These are phyloP conservation scores for Aquilaria malaccensis DNA, from an alignment of 345 rosid genomes.

Conservation along the genomic window DNA sequence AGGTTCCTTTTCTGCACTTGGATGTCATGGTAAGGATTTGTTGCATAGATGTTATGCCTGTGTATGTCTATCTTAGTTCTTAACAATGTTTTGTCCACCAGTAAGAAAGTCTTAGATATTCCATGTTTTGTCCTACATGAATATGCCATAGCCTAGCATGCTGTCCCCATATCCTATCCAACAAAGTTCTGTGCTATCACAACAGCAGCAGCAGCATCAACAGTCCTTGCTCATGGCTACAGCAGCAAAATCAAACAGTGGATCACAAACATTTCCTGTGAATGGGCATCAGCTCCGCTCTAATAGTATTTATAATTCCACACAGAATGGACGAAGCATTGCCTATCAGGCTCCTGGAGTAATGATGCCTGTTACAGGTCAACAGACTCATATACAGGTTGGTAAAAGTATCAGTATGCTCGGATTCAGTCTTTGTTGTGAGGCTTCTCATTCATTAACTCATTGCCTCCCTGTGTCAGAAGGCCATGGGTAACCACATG, in stretches of 20 bases:
- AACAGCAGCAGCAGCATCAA: slow-evolving; percentile 13
- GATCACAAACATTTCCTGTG: slow-evolving; percentile 15
- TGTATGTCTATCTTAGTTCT: neutral
- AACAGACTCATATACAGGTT: slow-evolving; percentile 33
- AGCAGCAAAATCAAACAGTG: slow-evolving; percentile 22
- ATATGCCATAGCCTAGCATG: slow-evolving; percentile 38
- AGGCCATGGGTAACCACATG: slow-evolving; percentile 25
- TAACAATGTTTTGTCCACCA: neutral
- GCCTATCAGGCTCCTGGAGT: slow-evolving; percentile 33
- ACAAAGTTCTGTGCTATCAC: slow-evolving; percentile 39
- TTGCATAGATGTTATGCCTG: too few species aligned
- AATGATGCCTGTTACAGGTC: slow-evolving; percentile 18
- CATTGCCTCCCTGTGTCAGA: slow-evolving; percentile 21
- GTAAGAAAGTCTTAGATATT: too few species aligned
- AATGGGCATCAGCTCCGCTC: slow-evolving; percentile 12
- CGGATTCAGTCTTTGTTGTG: neutral
- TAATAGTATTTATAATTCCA: slow-evolving; percentile 15
- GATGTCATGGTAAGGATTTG: too few species aligned
- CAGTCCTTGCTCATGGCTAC: slow-evolving; percentile 27
- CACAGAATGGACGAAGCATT: slow-evolving; percentile 17
- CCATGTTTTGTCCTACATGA: slow-evolving; percentile 1
- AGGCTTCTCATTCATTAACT: neutral
- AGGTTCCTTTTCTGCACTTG: too few species aligned
- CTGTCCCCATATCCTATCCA: slow-evolving; percentile 41
- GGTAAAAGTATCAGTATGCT: neutral